Base-by-base conservation (phyloP, 2,329 filamentous ascomycete genomes). In the Beauveria scarabaeidicola region DNA sequence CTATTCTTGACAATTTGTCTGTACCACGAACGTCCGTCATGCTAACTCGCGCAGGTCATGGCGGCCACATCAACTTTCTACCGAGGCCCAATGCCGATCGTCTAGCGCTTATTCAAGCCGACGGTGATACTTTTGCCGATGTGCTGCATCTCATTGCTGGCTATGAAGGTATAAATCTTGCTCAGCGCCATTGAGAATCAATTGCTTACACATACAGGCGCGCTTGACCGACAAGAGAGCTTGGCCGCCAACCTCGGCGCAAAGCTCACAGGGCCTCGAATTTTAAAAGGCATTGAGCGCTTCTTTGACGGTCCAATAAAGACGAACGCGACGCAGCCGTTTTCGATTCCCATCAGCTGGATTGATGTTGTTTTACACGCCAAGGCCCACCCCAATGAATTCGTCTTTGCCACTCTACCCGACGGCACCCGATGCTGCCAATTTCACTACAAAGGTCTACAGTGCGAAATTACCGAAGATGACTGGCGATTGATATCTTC, bases 301-400 rank as follows among this genome's bases (percentile, higher is more conserved):
- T 80, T 93, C 59, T 96, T 96, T 68, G 90, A 95, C 64, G 89
- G 88, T 0, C 85, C 89, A 23, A 91, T 92, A 62, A 85, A 69
- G 58, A 78, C 73, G 10, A 75, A 66, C 57, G 75, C 70, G 54
- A 60, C 80, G 78, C 66, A 88, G 81, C 72, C 84, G 74, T 68
- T 83, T 80, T 74, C 80, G 36, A 81, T 80, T 5, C 80, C 79
- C 6, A 81, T 94, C 59, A 88, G 85, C 13, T 96, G 91, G 91
- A 78, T 94, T 43, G 91, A 96, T 67, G 86, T 96, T 56, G 88
- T 95, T 64, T 85, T 89, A 64, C 94, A 92, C 73, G 89, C 91
- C 63, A 89, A 88, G 68, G 85, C 84, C 64, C 91, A 91, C 63
- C 89, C 90, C 0, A 81, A 84, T 64, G 89, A 93, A 59, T 94